A percentile compares a stretch with the other conserved stretches of the same genome.
Evolutionary conservation across 2,329 filamentous ascomycete genomes (phyloP).

Genomic region (Trichoderma atroviride): DNA sequence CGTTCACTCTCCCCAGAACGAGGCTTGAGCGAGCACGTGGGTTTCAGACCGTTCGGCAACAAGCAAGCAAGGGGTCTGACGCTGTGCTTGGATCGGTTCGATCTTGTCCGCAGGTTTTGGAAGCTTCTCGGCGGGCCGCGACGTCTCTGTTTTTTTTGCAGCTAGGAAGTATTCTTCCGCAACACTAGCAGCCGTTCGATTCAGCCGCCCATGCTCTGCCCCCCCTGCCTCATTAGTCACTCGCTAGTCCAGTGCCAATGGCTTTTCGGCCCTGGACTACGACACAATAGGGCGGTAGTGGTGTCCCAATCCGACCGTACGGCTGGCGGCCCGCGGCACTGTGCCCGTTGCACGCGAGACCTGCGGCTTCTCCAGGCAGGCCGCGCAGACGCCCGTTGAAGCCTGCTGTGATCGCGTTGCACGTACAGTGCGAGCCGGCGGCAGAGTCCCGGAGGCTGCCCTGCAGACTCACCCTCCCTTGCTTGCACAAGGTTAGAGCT

Average conservation of each 20-base stretch:
- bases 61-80: neutral
- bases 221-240: slow-evolving; percentile 23
- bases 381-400: neutral
- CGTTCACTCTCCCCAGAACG: too few species aligned
- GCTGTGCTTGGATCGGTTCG: slow-evolving; percentile 16
- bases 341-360: neutral
- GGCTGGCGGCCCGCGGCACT: slow-evolving; percentile 10
- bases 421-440: slow-evolving; percentile 7
- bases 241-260: slow-evolving; percentile 6
- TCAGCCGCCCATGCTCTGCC: slow-evolving; percentile 2
- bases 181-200: slow-evolving; percentile 1
- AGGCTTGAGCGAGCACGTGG: neutral
- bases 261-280: slow-evolving; percentile 15
- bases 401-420: neutral
- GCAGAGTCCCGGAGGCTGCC: neutral
- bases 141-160: neutral
- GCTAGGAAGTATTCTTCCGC: slow-evolving; percentile 11
- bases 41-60: neutral
- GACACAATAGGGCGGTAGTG: slow-evolving; percentile 2
- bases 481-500: neutral
- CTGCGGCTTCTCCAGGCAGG: neutral
- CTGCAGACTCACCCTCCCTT: slow-evolving; percentile 25
- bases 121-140: neutral
- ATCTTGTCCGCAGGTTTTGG: neutral
- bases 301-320: slow-evolving; percentile 18